Evolutionary conservation across 805 yeast genomes (phyloP), one percentile per base, ranked within the genome.

Genomic region (Alloascoidea hylecoeti): DNA sequence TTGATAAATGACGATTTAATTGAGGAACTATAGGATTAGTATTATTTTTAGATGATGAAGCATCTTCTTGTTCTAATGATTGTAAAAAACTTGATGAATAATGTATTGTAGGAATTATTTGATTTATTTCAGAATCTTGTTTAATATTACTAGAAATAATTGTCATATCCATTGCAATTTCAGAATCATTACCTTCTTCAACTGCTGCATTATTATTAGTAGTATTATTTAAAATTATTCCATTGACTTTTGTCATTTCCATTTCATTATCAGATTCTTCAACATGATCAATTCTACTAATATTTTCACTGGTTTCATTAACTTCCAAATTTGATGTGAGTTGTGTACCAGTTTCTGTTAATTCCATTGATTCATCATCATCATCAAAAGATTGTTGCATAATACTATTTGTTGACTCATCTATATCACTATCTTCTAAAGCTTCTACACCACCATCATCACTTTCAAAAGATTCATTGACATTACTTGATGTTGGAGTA

Each of bases 341-440:
- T 16, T 16, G 16, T 15, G 41, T 17, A 3, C n/a, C n/a, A n/a
- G 34, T 12, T 12, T 35, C 32, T 16, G 39, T 39, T 17, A 38
- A 38, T 4, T 35, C 42, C 4, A 15, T 23, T 15, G 33, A 33
- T 6, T 41, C 42, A 9, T 36, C 41, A 9, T 37, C 43, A 37
- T 42, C 49, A 5, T 41, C 41, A 4, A 41, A 48, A 19, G 38
- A 34, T 16, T 35, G 37, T 15, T 41, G 14, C 27, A 35, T 16
- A 30, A 14, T 17, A 34, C 32, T 39, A 15, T 34, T 42, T 9
- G 35, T 42, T n/a, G 36, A 27, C 4, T 41, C 44, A 34, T 34
- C 33, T 34, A 38, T 61, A 5, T 58, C 52, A 35, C 58, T 53
- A 30, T 51, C 59, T 4, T 41, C 46, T 17, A 50, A 30, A 4